phyloP scores from a whole-genome alignment of 2,329 filamentous ascomycete genomes.

The Fonsecaea erecta region DNA sequence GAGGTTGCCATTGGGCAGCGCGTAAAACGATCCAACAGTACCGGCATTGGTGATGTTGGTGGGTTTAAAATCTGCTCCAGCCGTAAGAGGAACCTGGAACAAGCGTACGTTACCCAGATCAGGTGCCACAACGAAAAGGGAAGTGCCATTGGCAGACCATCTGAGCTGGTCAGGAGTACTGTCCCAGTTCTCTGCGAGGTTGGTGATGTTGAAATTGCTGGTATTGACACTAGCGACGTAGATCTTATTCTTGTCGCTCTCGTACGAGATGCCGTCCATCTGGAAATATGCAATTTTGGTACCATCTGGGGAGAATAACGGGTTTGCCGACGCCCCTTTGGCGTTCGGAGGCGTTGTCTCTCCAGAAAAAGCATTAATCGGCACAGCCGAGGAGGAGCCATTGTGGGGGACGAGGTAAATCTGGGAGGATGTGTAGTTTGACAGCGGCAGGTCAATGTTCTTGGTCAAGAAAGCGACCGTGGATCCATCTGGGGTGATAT shows the following conservation, averaged over 20 bases:
- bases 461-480: conserved; percentile 51
- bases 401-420: conserved; percentile 73
- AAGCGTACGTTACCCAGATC: conserved; percentile 62
- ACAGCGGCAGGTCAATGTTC: conserved; percentile 47
- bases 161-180: conserved; percentile 56
- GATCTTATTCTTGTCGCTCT: conserved; percentile 70
- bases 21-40: conserved; percentile 40
- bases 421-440: conserved; percentile 77
- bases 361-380: conserved; percentile 49
- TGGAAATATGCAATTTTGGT: conserved; percentile 74
- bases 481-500: conserved; percentile 56
- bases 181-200: conserved; percentile 54
- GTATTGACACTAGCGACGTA: conserved; percentile 48
- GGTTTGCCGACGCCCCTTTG: conserved; percentile 65
- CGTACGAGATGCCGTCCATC: conserved; percentile 78
- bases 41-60: conserved; percentile 46
- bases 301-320: conserved; percentile 76
- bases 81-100: conserved; percentile 44
- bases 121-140: conserved; percentile 75
- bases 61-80: conserved; percentile 43
- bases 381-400: conserved; percentile 58
- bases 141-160: conserved; percentile 60
- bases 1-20: conserved; percentile 39
- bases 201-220: conserved; percentile 44
- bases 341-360: conserved; percentile 53